Evolutionary conservation across 495 filamentous ascomycete species (phyloP).

Genomic region (Hypoxylon cercidicola): DNA sequence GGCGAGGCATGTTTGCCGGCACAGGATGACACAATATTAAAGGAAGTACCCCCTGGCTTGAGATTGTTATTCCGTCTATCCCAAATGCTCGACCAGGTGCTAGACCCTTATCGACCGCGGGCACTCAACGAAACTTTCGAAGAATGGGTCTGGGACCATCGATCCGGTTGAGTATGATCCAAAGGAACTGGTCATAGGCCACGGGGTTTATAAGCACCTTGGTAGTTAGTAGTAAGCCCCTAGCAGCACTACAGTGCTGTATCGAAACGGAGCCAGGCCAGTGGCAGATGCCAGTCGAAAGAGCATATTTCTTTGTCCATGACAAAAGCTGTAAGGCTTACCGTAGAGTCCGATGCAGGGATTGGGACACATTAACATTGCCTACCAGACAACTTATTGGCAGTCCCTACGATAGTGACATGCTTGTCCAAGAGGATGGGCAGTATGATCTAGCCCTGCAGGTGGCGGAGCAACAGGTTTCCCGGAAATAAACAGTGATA

Average conservation of each 20-base stretch:
- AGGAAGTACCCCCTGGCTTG: conserved; percentile 31
- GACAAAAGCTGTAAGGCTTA: conserved; percentile 11
- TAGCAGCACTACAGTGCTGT: no score
- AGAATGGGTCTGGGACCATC: conserved; percentile 50
- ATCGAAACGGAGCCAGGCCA: conserved; percentile 11
- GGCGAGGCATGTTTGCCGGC: conserved; percentile 62
- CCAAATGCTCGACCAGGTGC: conserved; percentile 64
- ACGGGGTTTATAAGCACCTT: no score
- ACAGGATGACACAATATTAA: conserved; percentile 53
- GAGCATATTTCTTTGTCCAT: background rate
- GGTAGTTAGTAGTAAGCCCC: no score
- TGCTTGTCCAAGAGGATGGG: conserved; percentile 20
- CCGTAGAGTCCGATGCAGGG: conserved; percentile 24
- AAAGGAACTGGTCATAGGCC: no score
- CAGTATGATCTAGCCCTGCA: conserved; percentile 17
- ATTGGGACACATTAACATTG: conserved; percentile 11
- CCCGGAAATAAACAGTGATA: no score
- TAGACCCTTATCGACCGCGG: conserved; percentile 65
- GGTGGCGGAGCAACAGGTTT: no score
- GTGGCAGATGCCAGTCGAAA: conserved; percentile 14
- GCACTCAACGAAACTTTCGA: conserved; percentile 42
- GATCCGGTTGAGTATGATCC: no score
- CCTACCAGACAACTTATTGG: conserved; percentile 4
- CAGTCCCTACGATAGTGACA: conserved; percentile 6
- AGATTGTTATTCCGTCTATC: conserved; percentile 38